These are phyloP conservation scores for Cucurbita maxima DNA, from an alignment of 306 rosid species.

Conservation along the genomic window DNA sequence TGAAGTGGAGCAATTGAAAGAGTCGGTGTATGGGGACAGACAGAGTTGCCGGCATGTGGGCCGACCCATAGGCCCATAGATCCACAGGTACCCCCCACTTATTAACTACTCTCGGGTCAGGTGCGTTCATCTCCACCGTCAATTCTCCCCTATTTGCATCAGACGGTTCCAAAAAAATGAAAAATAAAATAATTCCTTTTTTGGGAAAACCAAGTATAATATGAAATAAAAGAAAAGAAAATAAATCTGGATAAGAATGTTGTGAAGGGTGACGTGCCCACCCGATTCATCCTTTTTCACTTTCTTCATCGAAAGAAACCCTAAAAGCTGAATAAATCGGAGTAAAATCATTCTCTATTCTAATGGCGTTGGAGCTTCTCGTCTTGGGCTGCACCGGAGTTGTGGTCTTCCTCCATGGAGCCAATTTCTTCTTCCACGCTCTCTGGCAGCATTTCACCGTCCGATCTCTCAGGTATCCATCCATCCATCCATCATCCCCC, in stretches of 20 bases:
- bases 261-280: neutral
- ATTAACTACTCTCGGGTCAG: neutral
- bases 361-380: constrained; percentile 25
- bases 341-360: neutral
- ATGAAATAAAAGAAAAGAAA: no score
- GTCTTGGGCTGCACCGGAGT: constrained; percentile 27
- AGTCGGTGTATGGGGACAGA: neutral
- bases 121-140: neutral
- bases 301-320: neutral
- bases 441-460: constrained; percentile 15
- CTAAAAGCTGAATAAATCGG: no score
- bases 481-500: no score
- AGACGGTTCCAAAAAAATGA: no score
- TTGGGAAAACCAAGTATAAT: no score
- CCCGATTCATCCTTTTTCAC: neutral
- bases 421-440: constrained; percentile 25
- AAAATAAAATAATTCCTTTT: neutral
- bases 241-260: neutral
- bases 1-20: neutral
- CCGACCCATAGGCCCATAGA: neutral
- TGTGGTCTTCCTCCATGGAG: constrained; percentile 35
- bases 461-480: constrained; percentile 28
- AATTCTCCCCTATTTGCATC: neutral
- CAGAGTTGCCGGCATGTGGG: neutral
- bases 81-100: neutral